Evolutionary conservation across 2,329 filamentous ascomycete genomes (phyloP), one percentile per base, ranked within the genome.

Genomic region (Orbilia oligospora): DNA sequence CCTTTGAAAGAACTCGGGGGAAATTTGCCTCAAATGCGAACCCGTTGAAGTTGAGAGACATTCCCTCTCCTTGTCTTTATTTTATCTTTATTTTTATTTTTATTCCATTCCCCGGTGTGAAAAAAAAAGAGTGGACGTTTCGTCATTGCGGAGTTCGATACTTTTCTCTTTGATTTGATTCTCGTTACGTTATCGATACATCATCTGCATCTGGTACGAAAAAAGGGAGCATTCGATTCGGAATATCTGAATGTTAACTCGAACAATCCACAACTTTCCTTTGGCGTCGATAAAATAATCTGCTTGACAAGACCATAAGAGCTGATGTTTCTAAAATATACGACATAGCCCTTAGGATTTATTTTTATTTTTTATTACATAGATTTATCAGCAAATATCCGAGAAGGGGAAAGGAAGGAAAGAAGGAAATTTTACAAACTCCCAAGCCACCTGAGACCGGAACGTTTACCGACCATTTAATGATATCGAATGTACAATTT

Each of bases 401-500:
- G 16, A 46, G 38, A 27, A 64, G 22, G 9, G 33, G 33, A 12
- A 36, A 36, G 33, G 33, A 12, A 33, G 16, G 12, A 10, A 65
- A 27, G 33, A 12, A 33, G 16, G 12, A 10, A 65, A 27, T 49
- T 49, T 65, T 41, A 22, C 46, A 44, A 30, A 51, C 22, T 51
- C 56, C 51, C 70, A 73, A 55, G 71, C 71, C 71, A 68, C 53
- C 53, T 64, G 56, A 65, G 56, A 55, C 44, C 46, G 64, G 71
- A 68, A 63, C 36, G 48, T 63, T 49, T 66, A 66, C 58, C 69
- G 56, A 72, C 49, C 48, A 18, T 46, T 46, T 20, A 46, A 46
- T 58, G 55, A 58, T 14, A 55, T 66, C 56, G 27, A 33, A 63
- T 61, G 46, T 53, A 24, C 12, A 55, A 63, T 56, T 69, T 69